These are phyloP conservation scores for Prototheca cutis DNA, from an alignment of 163 green algal genomes.

Conservation along the genomic window DNA sequence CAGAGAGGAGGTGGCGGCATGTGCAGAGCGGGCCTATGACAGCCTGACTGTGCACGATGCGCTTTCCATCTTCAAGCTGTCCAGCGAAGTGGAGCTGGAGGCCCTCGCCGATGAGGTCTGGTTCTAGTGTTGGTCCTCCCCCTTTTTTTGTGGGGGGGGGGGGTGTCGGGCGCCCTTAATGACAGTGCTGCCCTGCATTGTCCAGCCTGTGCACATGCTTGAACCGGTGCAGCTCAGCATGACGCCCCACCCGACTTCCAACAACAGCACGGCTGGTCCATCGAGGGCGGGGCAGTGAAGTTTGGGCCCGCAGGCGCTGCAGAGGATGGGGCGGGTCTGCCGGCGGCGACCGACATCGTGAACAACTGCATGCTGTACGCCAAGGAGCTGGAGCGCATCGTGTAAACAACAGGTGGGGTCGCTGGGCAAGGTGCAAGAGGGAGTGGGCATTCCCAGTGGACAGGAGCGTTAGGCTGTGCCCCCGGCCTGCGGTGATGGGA, in stretches of 20 bases:
- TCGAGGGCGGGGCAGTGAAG: background rate
- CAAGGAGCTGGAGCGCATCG: conserved; percentile 92
- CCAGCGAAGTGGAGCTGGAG: conserved; percentile 41
- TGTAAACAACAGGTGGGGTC: too few relatives aligned
- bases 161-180: background rate
- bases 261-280: background rate
- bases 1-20: conserved; percentile 88
- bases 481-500: too few relatives aligned
- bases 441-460: too few relatives aligned
- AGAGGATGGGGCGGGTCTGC: background rate
- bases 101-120: conserved; percentile 8
- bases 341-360: conserved; percentile 51
- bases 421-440: too few relatives aligned
- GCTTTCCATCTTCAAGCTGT: conserved; percentile 66
- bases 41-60: conserved; percentile 63
- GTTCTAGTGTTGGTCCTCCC: too few relatives aligned
- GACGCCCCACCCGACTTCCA: too few relatives aligned
- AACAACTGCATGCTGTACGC: conserved; percentile 82
- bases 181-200: background rate
- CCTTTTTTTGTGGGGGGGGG: too few relatives aligned
- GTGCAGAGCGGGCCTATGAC: conserved; percentile 77
- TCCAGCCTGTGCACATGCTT: too few relatives aligned
- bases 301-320: background rate
- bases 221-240: too few relatives aligned
- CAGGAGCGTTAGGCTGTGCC: too few relatives aligned